Evolutionary conservation across 148 eudicot genomes (phyloP), one percentile per base, ranked within the genome.

Genomic region (Vaccinium darrowii): DNA sequence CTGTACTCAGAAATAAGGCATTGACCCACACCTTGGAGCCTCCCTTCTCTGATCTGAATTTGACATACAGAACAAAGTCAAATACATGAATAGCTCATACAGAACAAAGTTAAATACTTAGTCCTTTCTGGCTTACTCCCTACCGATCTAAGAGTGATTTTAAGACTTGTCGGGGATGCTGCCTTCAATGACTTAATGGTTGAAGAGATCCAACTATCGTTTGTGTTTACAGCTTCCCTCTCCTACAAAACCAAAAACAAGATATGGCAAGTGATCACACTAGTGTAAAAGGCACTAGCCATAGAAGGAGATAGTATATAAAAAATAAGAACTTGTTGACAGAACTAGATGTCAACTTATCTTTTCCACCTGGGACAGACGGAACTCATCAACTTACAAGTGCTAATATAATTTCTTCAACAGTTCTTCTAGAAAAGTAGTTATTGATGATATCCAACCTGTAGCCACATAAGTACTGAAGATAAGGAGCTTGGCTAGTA

Each of bases 151-250:
- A 96, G 93, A 79, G 97, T 87, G 72, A 96, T 92, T 87, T 94
- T 96, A 80, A 96, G 94, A 86, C 99, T 96, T 74, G 90, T 94
- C 33, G 99, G 99, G 69, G 99, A 96, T 84, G 95, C 99, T 82
- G 88, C 92, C 90, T 92, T 93, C 65, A 96, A 54, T 51, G 99
- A 90, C 82, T 90, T 88, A 80, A 93, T 73, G 5, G 97, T 90
- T 23, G 90, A 91, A 84, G 92, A 84, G 80, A 92, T 87, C 99
- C 99, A 96, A 71, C 87, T 92, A 83, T 92, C 92, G 58, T 81
- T 87, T 67, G 77, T 86, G 78, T 85, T 87, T 30, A 75, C 90
- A 87, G 90, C 86, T 87, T 89, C 92, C 27, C 76, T 90, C 89
- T 94, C 97, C 99, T 96, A 88, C 87, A 83, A 85, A 65, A 79